Evolutionary conservation across 2,329 filamentous ascomycete genomes (phyloP), one percentile per base, ranked within the genome.

Genomic region (Alternaria novae-zelandiae): DNA sequence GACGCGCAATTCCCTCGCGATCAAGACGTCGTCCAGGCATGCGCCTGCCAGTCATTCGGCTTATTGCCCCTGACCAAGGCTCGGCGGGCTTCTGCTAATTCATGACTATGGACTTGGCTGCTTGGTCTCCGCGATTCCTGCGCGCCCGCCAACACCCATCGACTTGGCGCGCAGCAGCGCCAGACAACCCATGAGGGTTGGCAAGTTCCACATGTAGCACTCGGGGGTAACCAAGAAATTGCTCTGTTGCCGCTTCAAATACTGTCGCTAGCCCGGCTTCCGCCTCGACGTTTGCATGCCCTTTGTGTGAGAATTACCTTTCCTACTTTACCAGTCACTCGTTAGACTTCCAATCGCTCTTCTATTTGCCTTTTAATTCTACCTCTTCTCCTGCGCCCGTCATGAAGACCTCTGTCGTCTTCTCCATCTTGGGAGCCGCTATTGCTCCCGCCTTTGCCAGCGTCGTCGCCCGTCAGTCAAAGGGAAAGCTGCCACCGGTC

Each of bases 401-500:
- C 51, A 79, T 79, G 77, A 79, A 76, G 70, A 65, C 70, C n/a
- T 67, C 74, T 63, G 59, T 70, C 51, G 54, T 70, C n/a, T 61
- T 77, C 59, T 70, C 74, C 65, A 54, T 70, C 12, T 50, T 78
- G 43, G 70, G 70, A 51, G 73, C 75, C 15, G 69, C 68, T 21
- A 62, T 78, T 43, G 69, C 68, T 47, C 71, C 76, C 10, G 73
- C 65, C 30, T 66, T 78, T 20, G 75, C 71, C 44, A 67, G 60
- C 57, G 55, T 70, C 23, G 54, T 73, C 36, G 63, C 73, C 17
- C 72, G 76, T 30, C 74, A 77, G 59, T 60, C 67, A 12, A 72
- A 77, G 59, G 76, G 76, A 71, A 83, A 81, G 47, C 74, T 88
- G 26, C 83, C 85, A 10, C 78, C 86, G 11, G 82, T 90, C 71